A percentile compares a stretch with the other conserved stretches of the same genome.
Evolutionary conservation across 768 basidiomycete species (phyloP).

Genomic region (Hericium coralloides): DNA sequence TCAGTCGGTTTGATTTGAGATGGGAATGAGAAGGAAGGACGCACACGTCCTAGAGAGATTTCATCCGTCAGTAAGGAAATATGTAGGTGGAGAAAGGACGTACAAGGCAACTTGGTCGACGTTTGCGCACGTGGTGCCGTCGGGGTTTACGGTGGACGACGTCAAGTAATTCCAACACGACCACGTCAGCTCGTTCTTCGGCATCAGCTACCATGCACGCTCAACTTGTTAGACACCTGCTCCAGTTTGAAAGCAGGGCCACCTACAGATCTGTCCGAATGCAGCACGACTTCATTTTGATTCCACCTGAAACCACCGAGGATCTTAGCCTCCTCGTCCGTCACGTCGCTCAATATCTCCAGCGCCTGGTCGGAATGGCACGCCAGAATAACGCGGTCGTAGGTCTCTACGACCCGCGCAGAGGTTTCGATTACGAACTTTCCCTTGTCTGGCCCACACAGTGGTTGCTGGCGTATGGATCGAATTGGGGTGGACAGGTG

Average conservation of each 20-base stretch:
- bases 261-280: conserved; percentile 52
- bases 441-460: conserved; percentile 1
- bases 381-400: conserved; percentile 68
- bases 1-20: too few relatives aligned
- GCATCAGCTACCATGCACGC: conserved; percentile 50
- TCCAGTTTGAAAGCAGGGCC: neutral
- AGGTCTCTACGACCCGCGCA: conserved; percentile 34
- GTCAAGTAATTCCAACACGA: conserved; percentile 80
- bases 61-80: conserved; percentile 20
- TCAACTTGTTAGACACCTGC: too few relatives aligned
- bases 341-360: conserved; percentile 37
- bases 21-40: neutral
- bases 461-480: conserved; percentile 25
- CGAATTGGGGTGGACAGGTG: conserved; percentile 52
- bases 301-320: conserved; percentile 58
- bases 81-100: conserved; percentile 17
- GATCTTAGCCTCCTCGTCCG: conserved; percentile 43
- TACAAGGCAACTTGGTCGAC: conserved; percentile 55
- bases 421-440: conserved; percentile 38
- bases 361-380: conserved; percentile 64
- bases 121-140: conserved; percentile 34
- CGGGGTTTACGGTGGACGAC: conserved; percentile 27
- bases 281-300: conserved; percentile 57
- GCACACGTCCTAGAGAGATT: conserved; percentile 18
- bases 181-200: conserved; percentile 49